Conservation (phyloP, 805 yeast species). For the Ogataea ganodermae region DNA sequence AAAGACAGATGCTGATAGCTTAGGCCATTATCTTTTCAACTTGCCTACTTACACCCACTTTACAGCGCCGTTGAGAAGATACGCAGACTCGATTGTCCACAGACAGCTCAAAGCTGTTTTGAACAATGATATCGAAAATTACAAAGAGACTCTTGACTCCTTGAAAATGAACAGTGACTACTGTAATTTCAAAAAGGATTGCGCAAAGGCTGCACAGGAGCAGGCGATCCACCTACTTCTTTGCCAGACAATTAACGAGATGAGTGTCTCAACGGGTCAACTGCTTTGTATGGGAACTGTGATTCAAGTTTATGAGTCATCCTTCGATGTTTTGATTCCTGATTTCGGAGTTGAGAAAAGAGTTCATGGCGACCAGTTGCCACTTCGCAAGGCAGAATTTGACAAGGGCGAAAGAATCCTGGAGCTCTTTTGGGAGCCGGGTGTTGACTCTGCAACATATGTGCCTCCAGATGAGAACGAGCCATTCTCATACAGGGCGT, state of each 20-base stretch:
- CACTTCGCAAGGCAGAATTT: constrained; percentile 89
- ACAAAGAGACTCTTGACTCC: constrained; percentile 60
- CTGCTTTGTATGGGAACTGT: constrained; percentile 83
- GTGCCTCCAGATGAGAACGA: constrained; percentile 88
- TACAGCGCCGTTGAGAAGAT: constrained; percentile 88
- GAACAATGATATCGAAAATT: constrained; percentile 40
- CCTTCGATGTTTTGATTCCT: constrained; percentile 90
- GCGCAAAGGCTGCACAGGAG: constrained; percentile 90
- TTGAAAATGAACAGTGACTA: constrained; percentile 84
- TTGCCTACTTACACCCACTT: constrained; percentile 89
- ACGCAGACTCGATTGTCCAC: constrained; percentile 90
- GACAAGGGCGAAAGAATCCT: constrained; percentile 65
- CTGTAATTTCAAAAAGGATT: constrained; percentile 93
- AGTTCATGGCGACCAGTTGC: constrained; percentile 96
- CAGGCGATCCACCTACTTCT: constrained; percentile 88
- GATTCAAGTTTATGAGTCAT: constrained; percentile 90
- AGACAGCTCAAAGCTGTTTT: constrained; percentile 80
- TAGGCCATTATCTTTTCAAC: constrained; percentile 79
- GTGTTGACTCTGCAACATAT: constrained; percentile 88
- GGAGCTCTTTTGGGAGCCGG: constrained; percentile 90
- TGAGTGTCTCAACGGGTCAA: constrained; percentile 75
- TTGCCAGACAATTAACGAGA: constrained; percentile 79
- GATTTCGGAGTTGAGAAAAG: constrained; percentile 94
- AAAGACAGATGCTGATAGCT: constrained; percentile 73
- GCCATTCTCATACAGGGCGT: constrained; percentile 71